Evolutionary conservation across 495 filamentous ascomycete genomes (phyloP).

Genomic region (Sabuloglossum arenarium): DNA sequence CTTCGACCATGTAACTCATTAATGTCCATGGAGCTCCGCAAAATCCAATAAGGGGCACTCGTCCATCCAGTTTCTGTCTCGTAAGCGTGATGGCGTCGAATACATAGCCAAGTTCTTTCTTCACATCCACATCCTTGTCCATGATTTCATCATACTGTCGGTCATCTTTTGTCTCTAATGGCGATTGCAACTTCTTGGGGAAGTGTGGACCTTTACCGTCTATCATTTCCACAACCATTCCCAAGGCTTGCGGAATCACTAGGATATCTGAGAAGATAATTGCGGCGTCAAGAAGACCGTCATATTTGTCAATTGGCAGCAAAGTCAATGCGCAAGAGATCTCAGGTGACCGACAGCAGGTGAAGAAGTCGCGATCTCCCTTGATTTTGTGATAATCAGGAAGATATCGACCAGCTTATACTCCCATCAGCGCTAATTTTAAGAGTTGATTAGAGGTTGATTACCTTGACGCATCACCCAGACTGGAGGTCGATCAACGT

Average conservation of each 20-base stretch:
- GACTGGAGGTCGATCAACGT: conserved; percentile 76
- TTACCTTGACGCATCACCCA: conserved; percentile 99
- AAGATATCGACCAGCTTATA: conserved; percentile 77
- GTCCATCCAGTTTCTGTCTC: conserved; percentile 62
- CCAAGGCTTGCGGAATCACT: conserved; percentile 92
- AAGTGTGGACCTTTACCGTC: conserved; percentile 92
- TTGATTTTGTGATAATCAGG: conserved; percentile 95
- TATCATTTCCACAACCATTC: conserved; percentile 92
- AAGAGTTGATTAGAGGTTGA: conserved; percentile 4
- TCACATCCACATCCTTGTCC: conserved; percentile 58
- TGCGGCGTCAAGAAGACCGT: conserved; percentile 78
- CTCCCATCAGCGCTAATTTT: conserved; percentile 2
- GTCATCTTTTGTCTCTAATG: conserved; percentile 33
- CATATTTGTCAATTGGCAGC: conserved; percentile 82
- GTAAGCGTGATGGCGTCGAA: conserved; percentile 89
- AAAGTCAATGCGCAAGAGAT: conserved; percentile 79
- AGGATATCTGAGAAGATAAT: conserved; percentile 99
- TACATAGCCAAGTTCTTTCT: conserved; percentile 70
- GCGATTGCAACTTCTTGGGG: conserved; percentile 51
- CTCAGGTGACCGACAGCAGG: conserved; percentile 84
- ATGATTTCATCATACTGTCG: conserved; percentile 63
- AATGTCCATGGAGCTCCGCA: conserved; percentile 94
- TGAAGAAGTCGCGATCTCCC: conserved; percentile 79
- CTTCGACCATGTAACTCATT: conserved; percentile 96
- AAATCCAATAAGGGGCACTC: conserved; percentile 91